Conservation (phyloP, 179 eudicot species). For the Sideroxylon spinosum region DNA sequence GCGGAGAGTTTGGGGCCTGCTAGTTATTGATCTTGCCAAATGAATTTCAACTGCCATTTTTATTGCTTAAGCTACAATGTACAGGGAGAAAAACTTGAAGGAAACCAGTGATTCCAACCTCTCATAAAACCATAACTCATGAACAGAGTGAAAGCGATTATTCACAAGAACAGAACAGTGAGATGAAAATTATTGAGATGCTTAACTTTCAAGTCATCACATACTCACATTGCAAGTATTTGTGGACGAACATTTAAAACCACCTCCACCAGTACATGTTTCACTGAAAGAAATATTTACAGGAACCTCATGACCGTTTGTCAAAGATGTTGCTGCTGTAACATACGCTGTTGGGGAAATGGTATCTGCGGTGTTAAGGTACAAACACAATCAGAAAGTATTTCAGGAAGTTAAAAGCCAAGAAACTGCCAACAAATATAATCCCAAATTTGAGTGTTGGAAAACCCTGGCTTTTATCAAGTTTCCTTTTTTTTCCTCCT, state of each 20-base stretch:
- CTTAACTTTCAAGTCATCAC: constrained; percentile 26
- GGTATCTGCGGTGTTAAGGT: constrained; percentile 49
- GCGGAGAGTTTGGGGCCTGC: background rate
- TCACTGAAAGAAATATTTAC: constrained; percentile 73
- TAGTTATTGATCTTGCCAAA: background rate
- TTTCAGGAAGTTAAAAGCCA: background rate
- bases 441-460: background rate
- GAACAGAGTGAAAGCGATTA: constrained; percentile 4
- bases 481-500: too few relatives aligned
- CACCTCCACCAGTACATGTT: constrained; percentile 73
- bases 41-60: background rate
- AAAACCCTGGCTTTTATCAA: too few relatives aligned
- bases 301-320: constrained; percentile 50
- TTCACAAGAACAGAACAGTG: background rate
- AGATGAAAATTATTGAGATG: background rate
- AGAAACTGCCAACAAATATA: background rate
- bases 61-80: background rate
- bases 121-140: background rate
- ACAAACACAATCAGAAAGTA: constrained; percentile 2
- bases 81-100: background rate
- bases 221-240: constrained; percentile 82
- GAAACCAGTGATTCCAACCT: background rate
- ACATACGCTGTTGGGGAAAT: constrained; percentile 77
- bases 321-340: constrained; percentile 53
- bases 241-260: constrained; percentile 63